phyloP scores from a whole-genome alignment of 164 flowering plant species.

The Buxus sempervirens region DNA sequence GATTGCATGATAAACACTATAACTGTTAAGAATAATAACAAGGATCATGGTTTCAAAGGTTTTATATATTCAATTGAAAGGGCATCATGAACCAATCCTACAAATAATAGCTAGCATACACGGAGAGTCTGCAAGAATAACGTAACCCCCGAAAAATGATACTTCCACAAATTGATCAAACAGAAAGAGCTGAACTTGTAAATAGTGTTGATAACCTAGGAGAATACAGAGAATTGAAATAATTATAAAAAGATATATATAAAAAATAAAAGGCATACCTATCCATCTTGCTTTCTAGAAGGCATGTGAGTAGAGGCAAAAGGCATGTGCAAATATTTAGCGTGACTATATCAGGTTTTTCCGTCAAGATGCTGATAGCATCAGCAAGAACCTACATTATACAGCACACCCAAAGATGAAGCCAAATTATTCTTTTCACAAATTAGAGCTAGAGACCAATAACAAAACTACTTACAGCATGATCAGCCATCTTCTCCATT shows the following conservation, averaged over 20 bases:
- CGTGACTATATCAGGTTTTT: conserved; percentile 64
- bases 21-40: no score
- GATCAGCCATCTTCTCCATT: conserved; percentile 87
- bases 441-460: conserved; percentile 1
- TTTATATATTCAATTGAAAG: no score
- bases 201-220: not conserved
- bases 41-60: no score
- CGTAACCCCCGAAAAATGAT: not conserved
- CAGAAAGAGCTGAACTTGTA: not conserved
- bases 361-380: conserved; percentile 59
- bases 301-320: conserved; percentile 67
- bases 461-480: conserved; percentile 51
- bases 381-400: conserved; percentile 75
- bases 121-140: no score
- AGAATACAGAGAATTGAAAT: not conserved
- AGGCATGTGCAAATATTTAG: conserved; percentile 75
- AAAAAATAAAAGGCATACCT: conserved; percentile 36
- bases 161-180: not conserved
- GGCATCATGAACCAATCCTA: no score
- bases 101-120: no score
- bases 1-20: no score
- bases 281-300: conserved; percentile 77
- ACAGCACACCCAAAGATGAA: not conserved
- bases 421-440: not conserved
- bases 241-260: not conserved